Percentiles rank a stretch among this genome's conserved stretches.
Conservation (phyloP, 2,329 filamentous ascomycete species). For the Ophiostoma pallidulum region DNA sequence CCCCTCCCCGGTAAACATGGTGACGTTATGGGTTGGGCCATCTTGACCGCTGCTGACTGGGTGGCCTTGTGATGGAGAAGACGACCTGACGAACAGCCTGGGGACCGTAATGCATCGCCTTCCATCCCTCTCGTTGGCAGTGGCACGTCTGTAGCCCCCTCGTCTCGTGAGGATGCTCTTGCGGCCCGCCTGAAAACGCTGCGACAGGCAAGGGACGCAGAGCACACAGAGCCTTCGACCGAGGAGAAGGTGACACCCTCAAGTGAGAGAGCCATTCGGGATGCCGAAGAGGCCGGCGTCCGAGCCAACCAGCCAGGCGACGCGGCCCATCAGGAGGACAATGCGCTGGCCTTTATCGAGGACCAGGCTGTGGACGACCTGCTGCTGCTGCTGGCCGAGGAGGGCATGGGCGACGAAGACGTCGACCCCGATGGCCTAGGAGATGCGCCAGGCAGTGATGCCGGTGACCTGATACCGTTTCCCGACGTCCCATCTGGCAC, state of each 20-base stretch:
- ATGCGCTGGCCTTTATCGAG: conserved; percentile 36
- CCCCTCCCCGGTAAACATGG: too few species aligned
- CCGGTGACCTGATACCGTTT: conserved; percentile 39
- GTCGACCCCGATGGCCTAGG: conserved; percentile 12
- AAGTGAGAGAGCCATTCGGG: not conserved
- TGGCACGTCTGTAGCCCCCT: conserved; percentile 18
- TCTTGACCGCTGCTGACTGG: too few species aligned
- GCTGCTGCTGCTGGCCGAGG: conserved; percentile 31
- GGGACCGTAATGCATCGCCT: too few species aligned
- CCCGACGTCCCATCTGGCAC: conserved; percentile 31
- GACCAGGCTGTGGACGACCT: conserved; percentile 45
- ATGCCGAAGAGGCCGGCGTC: not conserved
- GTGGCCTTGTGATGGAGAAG: too few species aligned
- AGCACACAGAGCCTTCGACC: too few species aligned
- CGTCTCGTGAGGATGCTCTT: conserved; percentile 41
- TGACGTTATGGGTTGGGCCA: too few species aligned
- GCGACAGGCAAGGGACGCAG: conserved; percentile 29
- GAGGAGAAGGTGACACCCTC: too few species aligned
- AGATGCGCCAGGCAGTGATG: conserved; percentile 15
- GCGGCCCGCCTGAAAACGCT: conserved; percentile 43
- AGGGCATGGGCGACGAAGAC: conserved; percentile 21
- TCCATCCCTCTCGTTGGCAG: not conserved
- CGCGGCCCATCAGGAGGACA: conserved; percentile 29
- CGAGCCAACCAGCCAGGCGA: conserved; percentile 17
- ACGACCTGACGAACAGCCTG: too few species aligned